Percentiles rank a stretch among this genome's conserved stretches.
Evolutionary conservation across 495 filamentous ascomycete species (phyloP).

Genomic region (Neurospora hispaniola): DNA sequence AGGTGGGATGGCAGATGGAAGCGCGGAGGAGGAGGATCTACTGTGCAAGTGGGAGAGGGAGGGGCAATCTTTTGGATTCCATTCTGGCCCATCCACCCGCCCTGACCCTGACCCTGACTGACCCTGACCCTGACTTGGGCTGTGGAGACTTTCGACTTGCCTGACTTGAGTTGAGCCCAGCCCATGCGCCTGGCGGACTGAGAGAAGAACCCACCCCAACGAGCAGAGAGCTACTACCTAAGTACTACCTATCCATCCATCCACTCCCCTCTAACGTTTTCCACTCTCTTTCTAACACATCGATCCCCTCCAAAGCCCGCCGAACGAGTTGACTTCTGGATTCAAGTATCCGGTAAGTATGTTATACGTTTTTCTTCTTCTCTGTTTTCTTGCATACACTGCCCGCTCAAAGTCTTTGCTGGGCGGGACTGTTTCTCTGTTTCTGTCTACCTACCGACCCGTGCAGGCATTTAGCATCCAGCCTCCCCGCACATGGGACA

Average conservation of each 20-base stretch:
- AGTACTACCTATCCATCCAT: neutral
- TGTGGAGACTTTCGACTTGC: neutral
- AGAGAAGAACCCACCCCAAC: neutral
- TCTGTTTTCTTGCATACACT: neutral
- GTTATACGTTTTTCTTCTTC: neutral
- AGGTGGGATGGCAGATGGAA: neutral
- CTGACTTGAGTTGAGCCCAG: neutral
- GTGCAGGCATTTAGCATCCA: neutral
- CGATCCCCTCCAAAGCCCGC: neutral
- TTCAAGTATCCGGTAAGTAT: neutral
- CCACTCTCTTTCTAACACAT: neutral
- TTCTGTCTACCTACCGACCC: constrained; percentile 8
- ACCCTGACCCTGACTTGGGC: neutral
- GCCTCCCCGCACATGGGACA: neutral
- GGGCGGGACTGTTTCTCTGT: constrained; percentile 10
- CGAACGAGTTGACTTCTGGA: neutral
- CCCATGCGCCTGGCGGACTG: neutral
- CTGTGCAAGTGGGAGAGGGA: neutral
- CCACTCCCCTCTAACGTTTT: neutral
- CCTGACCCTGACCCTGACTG: neutral
- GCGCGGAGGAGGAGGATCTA: neutral
- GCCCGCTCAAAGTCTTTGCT: neutral
- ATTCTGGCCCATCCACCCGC: neutral
- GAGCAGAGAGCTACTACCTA: neutral
- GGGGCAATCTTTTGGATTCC: neutral